Percentiles rank a stretch among this genome's conserved stretches.
These are phyloP conservation scores for Mangifera indica DNA, from an alignment of 345 rosid genomes.

Conservation along the genomic window DNA sequence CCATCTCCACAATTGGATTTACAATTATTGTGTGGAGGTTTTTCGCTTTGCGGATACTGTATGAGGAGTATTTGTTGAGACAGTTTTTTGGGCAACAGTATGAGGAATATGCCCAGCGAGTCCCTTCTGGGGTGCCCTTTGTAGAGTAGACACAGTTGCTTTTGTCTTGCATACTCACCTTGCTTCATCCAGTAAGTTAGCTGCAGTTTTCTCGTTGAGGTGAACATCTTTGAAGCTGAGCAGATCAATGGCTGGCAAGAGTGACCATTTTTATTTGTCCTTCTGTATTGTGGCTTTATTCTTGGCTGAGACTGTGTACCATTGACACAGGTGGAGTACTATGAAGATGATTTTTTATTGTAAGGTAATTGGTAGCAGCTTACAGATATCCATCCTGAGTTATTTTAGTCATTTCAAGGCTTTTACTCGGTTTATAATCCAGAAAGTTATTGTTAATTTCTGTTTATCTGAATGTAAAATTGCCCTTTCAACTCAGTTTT, in stretches of 20 bases:
- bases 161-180: background rate
- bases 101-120: constrained; percentile 46
- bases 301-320: background rate
- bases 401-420: background rate
- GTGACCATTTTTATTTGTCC: background rate
- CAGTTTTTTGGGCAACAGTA: constrained; percentile 60
- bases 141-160: constrained; percentile 33
- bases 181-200: background rate
- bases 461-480: background rate
- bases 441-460: background rate
- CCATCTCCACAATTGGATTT: constrained; percentile 53
- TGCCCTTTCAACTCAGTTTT: background rate
- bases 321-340: background rate
- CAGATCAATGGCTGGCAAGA: background rate
- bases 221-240: constrained; percentile 8
- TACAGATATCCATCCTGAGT: background rate
- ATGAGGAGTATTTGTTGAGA: constrained; percentile 64
- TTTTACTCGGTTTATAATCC: background rate
- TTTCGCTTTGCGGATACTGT: constrained; percentile 57
- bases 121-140: constrained; percentile 71
- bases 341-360: background rate
- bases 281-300: background rate
- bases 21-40: constrained; percentile 62
- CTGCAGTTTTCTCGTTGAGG: background rate
- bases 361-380: background rate